Evolutionary conservation across 495 filamentous ascomycete genomes (phyloP).

Genomic region (Cenococcum geophilum): DNA sequence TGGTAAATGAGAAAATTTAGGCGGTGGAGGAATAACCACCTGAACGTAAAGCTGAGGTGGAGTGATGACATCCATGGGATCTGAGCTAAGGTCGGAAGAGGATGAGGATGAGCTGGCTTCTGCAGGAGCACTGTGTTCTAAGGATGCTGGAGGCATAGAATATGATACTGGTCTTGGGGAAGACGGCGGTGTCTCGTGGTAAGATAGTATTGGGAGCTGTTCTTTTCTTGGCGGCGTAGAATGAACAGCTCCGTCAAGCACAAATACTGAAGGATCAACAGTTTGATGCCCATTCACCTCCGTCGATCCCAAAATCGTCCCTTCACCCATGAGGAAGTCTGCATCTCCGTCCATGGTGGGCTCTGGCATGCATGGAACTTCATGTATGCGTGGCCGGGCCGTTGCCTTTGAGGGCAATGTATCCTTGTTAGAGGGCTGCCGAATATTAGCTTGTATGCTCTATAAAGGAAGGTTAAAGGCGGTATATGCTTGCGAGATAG

Average conservation of each 20-base stretch:
- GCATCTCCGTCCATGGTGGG: constrained; percentile 1
- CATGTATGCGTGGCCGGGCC: neutral
- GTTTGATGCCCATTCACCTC: constrained; percentile 13
- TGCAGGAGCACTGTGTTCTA: neutral
- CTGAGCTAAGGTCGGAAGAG: constrained; percentile 6
- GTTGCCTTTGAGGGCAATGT: neutral
- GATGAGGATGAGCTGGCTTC: neutral
- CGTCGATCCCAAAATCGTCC: constrained; percentile 8
- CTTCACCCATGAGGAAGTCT: constrained; percentile 7
- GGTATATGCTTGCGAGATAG: no score
- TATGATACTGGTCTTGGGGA: neutral
- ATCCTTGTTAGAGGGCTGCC: neutral
- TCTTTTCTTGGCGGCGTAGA: constrained; percentile 1
- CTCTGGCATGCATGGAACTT: neutral
- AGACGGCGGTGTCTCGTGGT: constrained; percentile 7
- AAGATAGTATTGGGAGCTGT: constrained; percentile 9
- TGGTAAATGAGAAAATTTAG: constrained; percentile 29
- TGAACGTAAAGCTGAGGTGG: constrained; percentile 3
- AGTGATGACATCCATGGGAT: constrained; percentile 18
- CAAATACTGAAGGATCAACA: constrained; percentile 13
- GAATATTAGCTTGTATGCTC: no score
- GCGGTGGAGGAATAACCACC: constrained; percentile 24
- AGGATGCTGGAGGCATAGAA: neutral
- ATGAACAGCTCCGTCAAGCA: neutral
- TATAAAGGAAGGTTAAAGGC: no score